Evolutionary conservation across 2,329 filamentous ascomycete species (phyloP).

Genomic region (Paecilomyces sp.): DNA sequence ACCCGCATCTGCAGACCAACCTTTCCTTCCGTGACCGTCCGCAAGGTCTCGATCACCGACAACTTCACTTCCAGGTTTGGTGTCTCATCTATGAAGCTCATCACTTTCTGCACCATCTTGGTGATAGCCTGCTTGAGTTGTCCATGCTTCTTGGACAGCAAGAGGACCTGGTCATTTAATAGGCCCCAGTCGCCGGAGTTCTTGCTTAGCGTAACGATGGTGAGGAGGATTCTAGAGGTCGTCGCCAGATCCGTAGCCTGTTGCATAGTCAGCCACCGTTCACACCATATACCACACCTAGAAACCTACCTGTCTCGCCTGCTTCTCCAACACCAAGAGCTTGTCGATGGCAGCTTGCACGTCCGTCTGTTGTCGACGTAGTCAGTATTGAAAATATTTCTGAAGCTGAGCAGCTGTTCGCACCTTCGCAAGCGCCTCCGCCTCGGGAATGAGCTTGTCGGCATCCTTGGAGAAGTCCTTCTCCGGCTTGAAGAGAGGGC

Average conservation of each 20-base stretch:
- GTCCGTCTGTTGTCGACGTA: slow-evolving; percentile 43
- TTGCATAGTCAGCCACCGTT: slow-evolving; percentile 5
- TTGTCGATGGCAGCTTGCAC: slow-evolving; percentile 87
- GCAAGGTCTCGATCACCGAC: slow-evolving; percentile 85
- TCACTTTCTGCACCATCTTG: slow-evolving; percentile 97
- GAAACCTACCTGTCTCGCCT: slow-evolving; percentile 74
- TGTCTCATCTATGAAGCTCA: slow-evolving; percentile 81
- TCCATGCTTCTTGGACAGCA: slow-evolving; percentile 98
- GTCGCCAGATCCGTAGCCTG: slow-evolving; percentile 93
- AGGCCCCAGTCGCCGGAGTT: slow-evolving; percentile 86
- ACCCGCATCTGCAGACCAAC: slow-evolving; percentile 27
- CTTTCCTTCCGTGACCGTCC: slow-evolving; percentile 97
- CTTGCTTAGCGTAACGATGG: slow-evolving; percentile 92
- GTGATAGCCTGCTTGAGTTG: slow-evolving; percentile 99
- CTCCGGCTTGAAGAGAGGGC: slow-evolving; percentile 77
- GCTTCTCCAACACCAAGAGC: slow-evolving; percentile 85
- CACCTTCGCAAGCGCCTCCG: slow-evolving; percentile 83
- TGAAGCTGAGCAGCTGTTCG: slow-evolving; percentile 6
- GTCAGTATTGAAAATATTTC: slow-evolving; percentile 12
- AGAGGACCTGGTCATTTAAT: slow-evolving; percentile 90
- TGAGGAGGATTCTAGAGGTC: slow-evolving; percentile 78
- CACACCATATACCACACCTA: slow-evolving; percentile 18
- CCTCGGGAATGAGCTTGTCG: slow-evolving; percentile 84
- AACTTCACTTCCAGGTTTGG: slow-evolving; percentile 83
- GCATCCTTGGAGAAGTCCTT: slow-evolving; percentile 98